These are phyloP conservation scores for Pestalotiopsis sp. DNA, from an alignment of 2,329 filamentous ascomycete species.

Conservation along the genomic window DNA sequence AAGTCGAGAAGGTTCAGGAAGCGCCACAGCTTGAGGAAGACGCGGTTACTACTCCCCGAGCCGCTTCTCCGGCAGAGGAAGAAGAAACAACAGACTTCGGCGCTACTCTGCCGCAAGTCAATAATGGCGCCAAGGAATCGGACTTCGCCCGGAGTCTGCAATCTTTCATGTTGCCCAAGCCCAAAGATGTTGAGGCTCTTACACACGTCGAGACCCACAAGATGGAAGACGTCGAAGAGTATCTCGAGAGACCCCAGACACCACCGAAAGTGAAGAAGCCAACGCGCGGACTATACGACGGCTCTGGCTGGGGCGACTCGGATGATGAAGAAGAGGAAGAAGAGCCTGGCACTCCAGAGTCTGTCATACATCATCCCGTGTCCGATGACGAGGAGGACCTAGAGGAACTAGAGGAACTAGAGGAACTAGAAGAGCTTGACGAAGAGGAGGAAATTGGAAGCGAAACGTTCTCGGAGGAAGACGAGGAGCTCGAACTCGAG, in stretches of 20 bases:
- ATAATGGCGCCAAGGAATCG: conserved; percentile 30
- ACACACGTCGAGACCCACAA: conserved; percentile 32
- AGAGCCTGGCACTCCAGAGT: conserved; percentile 77
- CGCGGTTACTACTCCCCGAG: conserved; percentile 50
- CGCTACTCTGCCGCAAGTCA: conserved; percentile 39
- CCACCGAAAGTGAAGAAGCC: conserved; percentile 47
- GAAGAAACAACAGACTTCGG: conserved; percentile 30
- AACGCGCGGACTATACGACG: conserved; percentile 47
- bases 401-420: conserved; percentile 32
- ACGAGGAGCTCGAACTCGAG: conserved; percentile 39
- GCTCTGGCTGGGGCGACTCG: conserved; percentile 49
- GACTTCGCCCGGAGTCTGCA: conserved; percentile 46
- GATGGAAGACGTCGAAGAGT: conserved; percentile 36
- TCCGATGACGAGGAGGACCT: conserved; percentile 39
- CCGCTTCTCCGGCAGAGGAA: conserved; percentile 37
- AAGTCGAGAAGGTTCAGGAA: conserved; percentile 25
- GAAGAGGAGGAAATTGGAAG: conserved; percentile 27
- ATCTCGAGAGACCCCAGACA: conserved; percentile 45
- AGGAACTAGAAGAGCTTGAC: conserved; percentile 26
- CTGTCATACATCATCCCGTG: conserved; percentile 80
- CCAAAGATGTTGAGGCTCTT: conserved; percentile 35
- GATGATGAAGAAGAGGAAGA: conserved; percentile 52
- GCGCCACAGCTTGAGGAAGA: conserved; percentile 39
- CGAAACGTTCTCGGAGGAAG: conserved; percentile 34
- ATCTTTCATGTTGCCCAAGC: conserved; percentile 46